Evolutionary conservation across 192 early-diverging fungal species (phyloP), one percentile per base, ranked within the genome.

Genomic region (Linnemannia exigua): DNA sequence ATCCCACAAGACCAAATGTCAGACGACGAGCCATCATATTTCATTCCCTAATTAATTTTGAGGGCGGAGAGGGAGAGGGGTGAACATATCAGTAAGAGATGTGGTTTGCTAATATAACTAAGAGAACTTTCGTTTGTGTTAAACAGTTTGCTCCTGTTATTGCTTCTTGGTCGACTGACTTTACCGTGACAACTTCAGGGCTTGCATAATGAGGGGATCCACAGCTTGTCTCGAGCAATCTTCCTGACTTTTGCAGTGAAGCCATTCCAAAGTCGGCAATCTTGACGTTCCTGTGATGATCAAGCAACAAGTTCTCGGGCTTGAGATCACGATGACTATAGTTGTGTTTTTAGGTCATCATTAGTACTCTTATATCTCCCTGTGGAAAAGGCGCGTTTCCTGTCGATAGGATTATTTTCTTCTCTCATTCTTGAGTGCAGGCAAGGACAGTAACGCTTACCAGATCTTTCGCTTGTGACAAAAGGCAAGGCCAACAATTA

Each of bases 1-100:
- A 94, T 92, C 48, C 96, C 97, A 8, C 96, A 84, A 6, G 95
- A 89, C 97, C 97, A 97, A 38, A 96, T 89, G 82, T 97, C 97
- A 6, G 93, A 93, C 47, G 89, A 70, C 14, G 92, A 80, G 1
- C 93, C 94, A 75, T 96, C 95, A 58, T 96, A 95, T 31, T 89
- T 90, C 67, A 89, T 84, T 37, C 89, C 89, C 70, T 90, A 84
- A 38, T 93, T 79, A 70, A 68, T 33, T n/a, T 44, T n/a, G 28
- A 20, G 58, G 25, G 28, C 9, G 41, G 5, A 51, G 12, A 74
- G 17, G 51, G 15, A 73, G 25, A 47, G 46, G 28, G 50, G 48
- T 16, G 37, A 44, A 41, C 36, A 74, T 19, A 20, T 58, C 17
- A 28, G 52, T 61, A 54, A 75, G 25, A 31, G 0, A 37, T 51